Evolutionary conservation across 768 basidiomycete species (phyloP).

Genomic region (Crepidotus variabilis): DNA sequence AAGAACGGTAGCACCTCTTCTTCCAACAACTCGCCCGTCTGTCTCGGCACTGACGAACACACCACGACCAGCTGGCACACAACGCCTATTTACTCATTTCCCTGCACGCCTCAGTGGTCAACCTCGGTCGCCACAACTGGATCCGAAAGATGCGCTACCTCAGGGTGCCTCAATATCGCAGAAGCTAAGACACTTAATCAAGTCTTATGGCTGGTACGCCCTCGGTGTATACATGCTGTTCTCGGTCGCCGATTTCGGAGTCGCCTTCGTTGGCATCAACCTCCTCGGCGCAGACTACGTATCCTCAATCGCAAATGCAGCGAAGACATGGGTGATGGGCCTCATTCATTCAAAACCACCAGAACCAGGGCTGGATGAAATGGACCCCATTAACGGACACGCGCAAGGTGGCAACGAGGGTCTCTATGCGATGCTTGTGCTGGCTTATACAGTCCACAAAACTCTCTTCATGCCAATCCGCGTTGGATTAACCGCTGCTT

Average conservation of each 20-base stretch:
- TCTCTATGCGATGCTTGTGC: constrained; percentile 85
- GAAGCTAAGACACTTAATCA: constrained; percentile 78
- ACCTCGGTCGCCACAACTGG: constrained; percentile 24
- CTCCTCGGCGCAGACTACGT: constrained; percentile 91
- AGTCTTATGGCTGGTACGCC: constrained; percentile 94
- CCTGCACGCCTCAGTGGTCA: constrained; percentile 44
- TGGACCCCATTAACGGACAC: constrained; percentile 36
- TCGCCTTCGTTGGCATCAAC: constrained; percentile 83
- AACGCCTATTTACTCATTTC: constrained; percentile 45
- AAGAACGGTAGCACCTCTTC: constrained; percentile 43
- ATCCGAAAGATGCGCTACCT: constrained; percentile 32
- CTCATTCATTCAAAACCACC: constrained; percentile 50
- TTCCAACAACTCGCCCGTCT: constrained; percentile 36
- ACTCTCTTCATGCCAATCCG: constrained; percentile 86
- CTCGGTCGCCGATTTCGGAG: constrained; percentile 72
- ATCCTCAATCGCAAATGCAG: constrained; percentile 54
- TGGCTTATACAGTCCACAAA: constrained; percentile 97
- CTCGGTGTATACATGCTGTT: constrained; percentile 84
- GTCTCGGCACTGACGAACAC: constrained; percentile 22
- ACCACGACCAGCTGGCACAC: constrained; percentile 20
- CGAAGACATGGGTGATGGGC: constrained; percentile 44
- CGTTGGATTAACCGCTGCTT: constrained; percentile 81
- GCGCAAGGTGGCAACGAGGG: constrained; percentile 54
- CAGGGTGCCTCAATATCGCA: constrained; percentile 59
- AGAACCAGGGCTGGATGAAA: constrained; percentile 67